These are phyloP conservation scores for Verticillium isaacii DNA, from an alignment of 2,329 filamentous ascomycete species.

Conservation along the genomic window DNA sequence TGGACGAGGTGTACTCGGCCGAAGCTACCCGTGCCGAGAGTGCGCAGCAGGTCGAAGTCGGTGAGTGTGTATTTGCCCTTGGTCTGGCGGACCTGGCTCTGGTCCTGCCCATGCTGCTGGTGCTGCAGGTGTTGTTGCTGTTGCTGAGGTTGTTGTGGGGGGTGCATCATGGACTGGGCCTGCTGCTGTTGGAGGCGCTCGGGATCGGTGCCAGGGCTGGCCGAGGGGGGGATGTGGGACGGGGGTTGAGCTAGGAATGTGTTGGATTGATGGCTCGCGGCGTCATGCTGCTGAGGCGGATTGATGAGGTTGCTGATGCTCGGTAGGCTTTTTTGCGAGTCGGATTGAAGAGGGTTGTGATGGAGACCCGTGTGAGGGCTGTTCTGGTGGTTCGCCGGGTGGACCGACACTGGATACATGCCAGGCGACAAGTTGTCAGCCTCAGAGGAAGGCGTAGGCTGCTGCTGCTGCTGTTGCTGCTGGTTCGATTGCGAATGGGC, in stretches of 20 bases:
- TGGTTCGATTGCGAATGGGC: slow-evolving; percentile 20
- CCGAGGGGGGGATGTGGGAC: slow-evolving; percentile 21
- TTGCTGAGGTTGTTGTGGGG: slow-evolving; percentile 13
- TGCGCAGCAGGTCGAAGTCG: slow-evolving; percentile 87
- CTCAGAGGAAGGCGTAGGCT: slow-evolving; percentile 15
- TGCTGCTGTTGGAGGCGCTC: slow-evolving; percentile 31
- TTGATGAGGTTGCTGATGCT: slow-evolving; percentile 84
- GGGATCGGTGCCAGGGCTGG: slow-evolving; percentile 32
- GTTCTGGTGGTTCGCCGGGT: slow-evolving; percentile 17
- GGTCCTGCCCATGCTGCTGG: slow-evolving; percentile 19
- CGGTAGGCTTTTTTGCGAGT: slow-evolving; percentile 63
- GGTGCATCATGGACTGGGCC: slow-evolving; percentile 22
- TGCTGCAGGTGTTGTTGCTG: slow-evolving; percentile 17
- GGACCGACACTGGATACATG: slow-evolving; percentile 26
- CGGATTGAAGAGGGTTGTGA: slow-evolving; percentile 26
- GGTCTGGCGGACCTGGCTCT: slow-evolving; percentile 51
- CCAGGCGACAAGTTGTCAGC: slow-evolving; percentile 17
- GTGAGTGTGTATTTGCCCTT: slow-evolving; percentile 95
- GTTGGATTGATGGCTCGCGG: slow-evolving; percentile 12
- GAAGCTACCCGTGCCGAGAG: slow-evolving; percentile 93
- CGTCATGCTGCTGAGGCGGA: slow-evolving; percentile 46
- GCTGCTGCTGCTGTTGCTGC: slow-evolving; percentile 19
- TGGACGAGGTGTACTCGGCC: slow-evolving; percentile 94
- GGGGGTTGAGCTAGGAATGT: slow-evolving; percentile 15
- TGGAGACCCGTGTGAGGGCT: slow-evolving; percentile 22